Conservation (phyloP, 2,329 filamentous ascomycete genomes). For the Calonectria honghensis region DNA sequence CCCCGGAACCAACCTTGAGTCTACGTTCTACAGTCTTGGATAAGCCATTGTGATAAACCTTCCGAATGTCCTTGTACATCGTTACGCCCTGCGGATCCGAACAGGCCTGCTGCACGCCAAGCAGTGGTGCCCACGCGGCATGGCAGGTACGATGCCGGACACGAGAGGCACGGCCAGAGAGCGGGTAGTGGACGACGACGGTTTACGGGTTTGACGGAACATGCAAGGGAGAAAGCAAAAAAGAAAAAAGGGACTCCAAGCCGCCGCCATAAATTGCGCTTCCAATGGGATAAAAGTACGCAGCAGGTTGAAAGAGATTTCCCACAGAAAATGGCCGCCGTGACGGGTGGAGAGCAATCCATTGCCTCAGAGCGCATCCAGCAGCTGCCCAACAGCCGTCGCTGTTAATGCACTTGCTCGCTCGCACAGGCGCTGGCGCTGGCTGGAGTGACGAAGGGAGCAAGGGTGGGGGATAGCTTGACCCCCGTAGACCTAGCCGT, state of each 20-base stretch:
- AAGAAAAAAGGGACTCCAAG: neutral
- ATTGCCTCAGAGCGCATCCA: conserved; percentile 10
- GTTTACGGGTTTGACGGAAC: neutral
- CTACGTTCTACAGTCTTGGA: neutral
- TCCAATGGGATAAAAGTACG: conserved; percentile 18
- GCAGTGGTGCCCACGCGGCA: conserved; percentile 1
- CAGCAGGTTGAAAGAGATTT: conserved; percentile 10
- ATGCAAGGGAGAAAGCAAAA: conserved; percentile 21
- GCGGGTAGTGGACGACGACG: conserved; percentile 12
- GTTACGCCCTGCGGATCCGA: conserved; percentile 10
- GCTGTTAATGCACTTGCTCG: neutral
- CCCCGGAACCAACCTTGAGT: neutral
- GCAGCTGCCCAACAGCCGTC: conserved; percentile 24
- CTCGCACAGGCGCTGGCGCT: neutral
- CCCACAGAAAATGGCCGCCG: conserved; percentile 4
- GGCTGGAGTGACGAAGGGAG: neutral
- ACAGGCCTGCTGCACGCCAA: conserved; percentile 25
- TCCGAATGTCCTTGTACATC: conserved; percentile 6
- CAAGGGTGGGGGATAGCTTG: conserved; percentile 18
- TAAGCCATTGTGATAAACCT: conserved; percentile 1
- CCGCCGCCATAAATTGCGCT: conserved; percentile 10
- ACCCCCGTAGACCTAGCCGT: conserved; percentile 19
- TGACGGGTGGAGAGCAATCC: neutral
- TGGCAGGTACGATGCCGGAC: conserved; percentile 17
- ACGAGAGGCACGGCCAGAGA: conserved; percentile 18